phyloP scores from a whole-genome alignment of 2,329 filamentous ascomycete species.

The Nemania sp. region DNA sequence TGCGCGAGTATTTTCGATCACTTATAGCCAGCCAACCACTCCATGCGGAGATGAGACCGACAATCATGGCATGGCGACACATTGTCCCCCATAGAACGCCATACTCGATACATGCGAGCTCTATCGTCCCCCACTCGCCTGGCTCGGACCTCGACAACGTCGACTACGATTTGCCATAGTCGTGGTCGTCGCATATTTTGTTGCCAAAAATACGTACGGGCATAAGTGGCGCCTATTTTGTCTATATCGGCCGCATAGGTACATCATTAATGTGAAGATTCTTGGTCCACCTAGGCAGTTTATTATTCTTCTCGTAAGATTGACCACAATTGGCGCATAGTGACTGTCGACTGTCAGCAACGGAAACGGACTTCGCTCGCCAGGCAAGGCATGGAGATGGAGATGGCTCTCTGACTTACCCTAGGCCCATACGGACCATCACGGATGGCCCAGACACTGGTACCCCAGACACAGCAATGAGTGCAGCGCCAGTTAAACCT shows the following conservation, averaged over 20 bases:
- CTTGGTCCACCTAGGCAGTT: slow-evolving; percentile 76
- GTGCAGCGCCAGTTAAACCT: slow-evolving; percentile 82
- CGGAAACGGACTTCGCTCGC: background rate
- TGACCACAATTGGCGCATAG: slow-evolving; percentile 94
- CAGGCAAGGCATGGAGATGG: background rate
- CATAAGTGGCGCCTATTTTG: background rate
- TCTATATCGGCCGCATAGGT: slow-evolving; percentile 27
- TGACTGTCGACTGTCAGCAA: slow-evolving; percentile 55
- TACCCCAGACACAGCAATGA: slow-evolving; percentile 87
- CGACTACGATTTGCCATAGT: background rate
- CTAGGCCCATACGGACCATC: slow-evolving; percentile 85
- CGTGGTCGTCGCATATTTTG: background rate
- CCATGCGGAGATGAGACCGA: background rate
- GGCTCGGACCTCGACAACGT: background rate
- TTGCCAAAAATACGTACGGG: too few species aligned
- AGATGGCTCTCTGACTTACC: slow-evolving; percentile 56
- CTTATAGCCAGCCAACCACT: slow-evolving; percentile 8
- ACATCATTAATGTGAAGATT: slow-evolving; percentile 60
- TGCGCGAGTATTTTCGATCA: slow-evolving; percentile 12
- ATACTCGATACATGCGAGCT: slow-evolving; percentile 20
- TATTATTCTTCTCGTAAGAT: slow-evolving; percentile 83
- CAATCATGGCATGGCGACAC: background rate
- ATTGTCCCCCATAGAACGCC: slow-evolving; percentile 11
- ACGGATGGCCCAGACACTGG: slow-evolving; percentile 90
- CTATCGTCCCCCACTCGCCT: background rate